Conservation (phyloP, 1,139 yeast genomes). For the Taphrina pruni region DNA sequence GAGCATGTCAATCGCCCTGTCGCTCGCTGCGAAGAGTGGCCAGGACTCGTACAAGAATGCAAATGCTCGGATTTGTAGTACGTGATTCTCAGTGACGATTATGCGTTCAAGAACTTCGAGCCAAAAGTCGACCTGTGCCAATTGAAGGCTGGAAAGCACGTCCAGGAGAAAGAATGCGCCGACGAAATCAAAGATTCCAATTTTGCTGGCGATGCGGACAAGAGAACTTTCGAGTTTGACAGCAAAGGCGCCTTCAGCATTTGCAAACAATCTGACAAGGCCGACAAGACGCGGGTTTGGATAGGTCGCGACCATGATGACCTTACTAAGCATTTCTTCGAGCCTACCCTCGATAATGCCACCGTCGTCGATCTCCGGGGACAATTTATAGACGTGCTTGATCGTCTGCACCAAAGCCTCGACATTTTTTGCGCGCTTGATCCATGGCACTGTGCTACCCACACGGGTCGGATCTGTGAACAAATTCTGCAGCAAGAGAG, state of each 20-base stretch:
- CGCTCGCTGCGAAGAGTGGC: neutral
- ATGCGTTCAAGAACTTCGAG: constrained; percentile 14
- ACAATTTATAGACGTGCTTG: constrained; percentile 19
- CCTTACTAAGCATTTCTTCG: constrained; percentile 29
- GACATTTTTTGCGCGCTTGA: constrained; percentile 27
- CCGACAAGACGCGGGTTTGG: constrained; percentile 31
- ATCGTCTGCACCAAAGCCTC: constrained; percentile 24
- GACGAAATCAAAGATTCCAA: constrained; percentile 29
- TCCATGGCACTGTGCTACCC: constrained; percentile 23
- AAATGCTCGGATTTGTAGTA: constrained; percentile 32
- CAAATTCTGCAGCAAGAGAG: constrained; percentile 13
- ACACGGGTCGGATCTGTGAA: constrained; percentile 28
- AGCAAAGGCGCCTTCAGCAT: constrained; percentile 22
- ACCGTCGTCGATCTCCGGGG: constrained; percentile 14
- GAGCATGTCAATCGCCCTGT: constrained; percentile 9
- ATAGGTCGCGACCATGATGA: constrained; percentile 19
- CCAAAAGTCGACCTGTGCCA: constrained; percentile 23
- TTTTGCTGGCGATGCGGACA: constrained; percentile 8
- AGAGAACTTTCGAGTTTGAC: constrained; percentile 19
- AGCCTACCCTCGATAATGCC: constrained; percentile 25
- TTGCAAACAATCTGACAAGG: constrained; percentile 9
- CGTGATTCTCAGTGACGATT: constrained; percentile 33
- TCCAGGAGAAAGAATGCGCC: constrained; percentile 32
- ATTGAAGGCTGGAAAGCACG: constrained; percentile 12
- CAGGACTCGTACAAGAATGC: constrained; percentile 31